Evolutionary conservation across 2,329 filamentous ascomycete genomes (phyloP), one percentile per base, ranked within the genome.

Genomic region (Fusarium multiceps): DNA sequence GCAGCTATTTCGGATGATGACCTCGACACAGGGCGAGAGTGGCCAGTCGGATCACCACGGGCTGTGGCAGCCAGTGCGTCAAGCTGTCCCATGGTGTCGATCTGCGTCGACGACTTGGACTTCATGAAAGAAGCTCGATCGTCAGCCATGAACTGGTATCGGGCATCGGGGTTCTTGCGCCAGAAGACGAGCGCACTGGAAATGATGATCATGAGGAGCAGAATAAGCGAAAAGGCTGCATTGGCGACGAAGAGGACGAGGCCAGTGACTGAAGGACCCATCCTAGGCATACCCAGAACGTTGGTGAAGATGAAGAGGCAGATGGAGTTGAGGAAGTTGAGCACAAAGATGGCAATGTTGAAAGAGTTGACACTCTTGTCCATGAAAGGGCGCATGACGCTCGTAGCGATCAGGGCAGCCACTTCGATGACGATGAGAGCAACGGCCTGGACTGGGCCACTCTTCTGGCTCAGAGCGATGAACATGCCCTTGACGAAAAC

Each of bases 101-200:
- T 84, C 76, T 94, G 90, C 6, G 92, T 92, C 10, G 63, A 66
- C 7, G 63, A 66, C 79, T 96, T 92, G 16, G 94, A 97, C 84
- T 97, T 98, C 89, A 98, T 97, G 82, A 98, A 98, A 7, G 94
- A 98, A 53, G 93, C 93, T 74, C 95, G 91, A 80, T 98, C 95
- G 75, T 98, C 95, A 57, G 92, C 91, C 94, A 98, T 98, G 74
- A 93, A 93, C 80, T 97, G 93, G 81, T 98, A 98, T 63, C 94
- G 90, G 45, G 92, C 93, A 78, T 98, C 94, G n/a, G 94, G 95
- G 81, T 98, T 97, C 87, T 97, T 97, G 64, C 93, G 93, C 78
- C 93, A 89, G 75, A 98, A 89, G 47, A 93, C 92, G 69, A 95
- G 72, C 7, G 76, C 75, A 21, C 81, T 83, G 7, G 93, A 80